Base-by-base conservation (phyloP, 306 rosid genomes). In the Fragaria ananassa region DNA sequence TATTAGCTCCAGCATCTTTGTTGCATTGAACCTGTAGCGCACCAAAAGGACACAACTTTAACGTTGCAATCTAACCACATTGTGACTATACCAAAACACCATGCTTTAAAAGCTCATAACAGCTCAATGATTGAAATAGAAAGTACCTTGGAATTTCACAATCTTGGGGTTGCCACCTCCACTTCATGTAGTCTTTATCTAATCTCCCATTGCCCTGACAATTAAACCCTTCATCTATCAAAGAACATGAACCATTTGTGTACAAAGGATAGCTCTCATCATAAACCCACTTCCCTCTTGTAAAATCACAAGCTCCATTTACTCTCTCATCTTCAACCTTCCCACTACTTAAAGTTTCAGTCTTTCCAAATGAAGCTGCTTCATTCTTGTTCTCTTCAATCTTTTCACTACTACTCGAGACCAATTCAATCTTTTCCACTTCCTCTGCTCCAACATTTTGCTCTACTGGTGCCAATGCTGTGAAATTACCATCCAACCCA, bases 201-300 rank as follows among this genome's bases (percentile, higher is more conserved):
- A 77, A 74, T 80, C 99, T 95, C 76, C 99, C 99, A 82, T 92
- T 95, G 1, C 90, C 91, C 50, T 80, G 82, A 67, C 99, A 95
- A 85, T 95, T 88, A 74, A 95, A 92, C 53, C 96, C 99, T 84
- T 95, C 97, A 76, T 95, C 99, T 69, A 95, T 87, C 60, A 88
- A 92, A 80, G 96, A 87, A 80, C 97, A 95, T 1, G 97, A 90
- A 81, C 6, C 76, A 79, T 80, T 85, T 39, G 81, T 60, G 78
- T 95, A 95, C 79, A 89, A 74, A 46, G 92, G 96, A 46, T 88
- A 88, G 75, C 81, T 89, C 81, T 88, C 96, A 67, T 95, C 93
- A 82, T 85, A 92, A 79, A 89, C 90, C 99, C 97, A 95, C 72
- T 62, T 81, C 78, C 98, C 97, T 65, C 79, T 86, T 34, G 88